Base-by-base conservation (phyloP, 2,329 filamentous ascomycete genomes). In the Scedosporium aurantiacum region DNA sequence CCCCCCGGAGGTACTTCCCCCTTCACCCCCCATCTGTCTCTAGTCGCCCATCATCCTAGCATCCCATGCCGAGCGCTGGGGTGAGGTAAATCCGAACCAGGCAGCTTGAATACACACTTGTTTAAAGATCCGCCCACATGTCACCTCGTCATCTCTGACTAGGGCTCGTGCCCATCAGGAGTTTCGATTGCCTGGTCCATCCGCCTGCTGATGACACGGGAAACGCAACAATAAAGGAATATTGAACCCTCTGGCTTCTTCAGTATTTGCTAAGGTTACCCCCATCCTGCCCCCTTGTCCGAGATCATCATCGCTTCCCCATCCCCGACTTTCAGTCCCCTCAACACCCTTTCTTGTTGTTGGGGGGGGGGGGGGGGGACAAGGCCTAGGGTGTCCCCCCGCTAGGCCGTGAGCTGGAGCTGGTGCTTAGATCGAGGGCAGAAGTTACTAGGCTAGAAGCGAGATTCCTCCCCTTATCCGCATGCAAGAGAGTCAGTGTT, bases 211-310 rank as follows among this genome's bases (percentile, higher is more conserved):
- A 60, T 60, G 58, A 60, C 58, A 60, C 58, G 32, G 58, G 58
- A 55, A 60, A 60, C 58, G 58, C 58, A 60, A 60, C 58, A 54
- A 54, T 60, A 54, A 28, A 10, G 40, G 40, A 40, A 50, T 28
- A 52, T 7, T 10, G n/a, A 7, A 47, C 7, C 5, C 5, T 7
- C n/a, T 52, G 28, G 41, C 58, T 7, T 52, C 27, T 40, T 55
- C 58, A 55, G 54, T 16, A 40, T 6, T 40, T 7, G 54, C n/a
- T 23, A 32, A 57, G 54, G 23, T 23, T 28, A 10, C 27, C 16
- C 54, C 32, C 54, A 57, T 40, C 54, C 25, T 27, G 32, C 54
- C 14, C 50, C 50, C 50, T 41, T 47, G 27, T 57, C 54, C 54
- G 2, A 1, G 27, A 57, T 57, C 54, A 37, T 25, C 54, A 32